Conservation (phyloP, 345 rosid genomes). For the Cardiospermum halicacabum region DNA sequence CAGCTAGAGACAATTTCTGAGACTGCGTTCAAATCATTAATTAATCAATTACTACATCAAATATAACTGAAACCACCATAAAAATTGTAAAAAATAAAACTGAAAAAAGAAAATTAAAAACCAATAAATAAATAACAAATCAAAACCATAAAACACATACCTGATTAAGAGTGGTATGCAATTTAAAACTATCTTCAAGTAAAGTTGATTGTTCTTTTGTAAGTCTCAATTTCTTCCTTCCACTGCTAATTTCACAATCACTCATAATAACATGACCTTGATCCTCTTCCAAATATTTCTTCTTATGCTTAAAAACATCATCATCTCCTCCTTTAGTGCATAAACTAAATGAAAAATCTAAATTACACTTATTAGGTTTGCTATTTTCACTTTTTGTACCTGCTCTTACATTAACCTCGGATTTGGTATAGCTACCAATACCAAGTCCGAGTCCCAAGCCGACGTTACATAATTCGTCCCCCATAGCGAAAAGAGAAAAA, state of each 20-base stretch:
- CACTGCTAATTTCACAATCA: background rate
- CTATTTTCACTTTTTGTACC: background rate
- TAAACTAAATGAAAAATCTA: slow-evolving; percentile 29
- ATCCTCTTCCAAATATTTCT: background rate
- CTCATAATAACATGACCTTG: slow-evolving; percentile 1
- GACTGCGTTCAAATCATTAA: slow-evolving; percentile 22
- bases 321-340: slow-evolving; percentile 3
- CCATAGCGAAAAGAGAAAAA: slow-evolving; percentile 7
- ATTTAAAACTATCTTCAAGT: slow-evolving; percentile 42
- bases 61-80: too few relatives aligned
- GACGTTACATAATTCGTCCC: slow-evolving; percentile 21
- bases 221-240: slow-evolving; percentile 44
- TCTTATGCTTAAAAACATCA: background rate
- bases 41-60: too few relatives aligned
- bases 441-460: slow-evolving; percentile 30
- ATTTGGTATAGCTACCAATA: background rate
- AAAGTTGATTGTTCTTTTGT: slow-evolving; percentile 31
- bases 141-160: slow-evolving; percentile 16
- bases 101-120: background rate
- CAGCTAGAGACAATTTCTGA: slow-evolving; percentile 42
- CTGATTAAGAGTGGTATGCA: slow-evolving; percentile 34
- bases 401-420: too few relatives aligned
- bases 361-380: background rate
- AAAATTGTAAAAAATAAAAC: too few relatives aligned
- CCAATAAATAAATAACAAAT: background rate